Evolutionary conservation across 1,139 yeast species (phyloP), one percentile per base, ranked within the genome.

Genomic region (Saccharomyces pastorianus): DNA sequence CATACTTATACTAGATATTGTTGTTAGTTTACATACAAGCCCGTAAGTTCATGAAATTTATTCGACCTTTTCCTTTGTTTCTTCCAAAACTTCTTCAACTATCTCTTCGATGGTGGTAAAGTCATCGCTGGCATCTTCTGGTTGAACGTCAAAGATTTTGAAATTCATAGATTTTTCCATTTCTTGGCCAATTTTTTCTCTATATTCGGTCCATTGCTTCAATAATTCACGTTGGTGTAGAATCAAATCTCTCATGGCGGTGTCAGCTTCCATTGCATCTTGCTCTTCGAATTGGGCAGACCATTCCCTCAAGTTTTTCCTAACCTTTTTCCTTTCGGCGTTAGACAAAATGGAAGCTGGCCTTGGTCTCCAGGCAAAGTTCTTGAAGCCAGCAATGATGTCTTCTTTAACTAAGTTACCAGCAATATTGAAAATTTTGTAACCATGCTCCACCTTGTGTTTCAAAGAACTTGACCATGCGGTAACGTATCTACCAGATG

Each of bases 311-410:
- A 93, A 77, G 75, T 87, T 85, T 85, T 88, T 86, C 76, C 90
- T 82, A 60, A 93, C 90, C 79, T 85, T 85, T 85, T 89, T 88
- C 77, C 59, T 67, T 69, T 89, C 96, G 62, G 83, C 85, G 65
- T 84, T 83, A 57, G 84, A 76, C 68, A 95, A 81, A 59, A 84
- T 74, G 5, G 91, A 79, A 25, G 81, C 83, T 52, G 99, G 99
- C 74, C 99, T 85, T 64, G 99, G 98, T 78, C 99, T 87, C 99
- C 99, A 95, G 59, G 84, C 77, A 66, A 93, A 87, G 60, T 88
- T 91, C 74, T 85, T 88, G 80, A 95, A 89, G 59, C 84, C 87
- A 66, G 88, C 95, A 57, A 88, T 72, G 41, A 80, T 74, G 65
- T 89, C 96, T 65, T 88, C 95, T 64, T 84, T 82, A 59, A 89